phyloP scores from a whole-genome alignment of 164 flowering plant genomes.

The Magnolia changhungtana region DNA sequence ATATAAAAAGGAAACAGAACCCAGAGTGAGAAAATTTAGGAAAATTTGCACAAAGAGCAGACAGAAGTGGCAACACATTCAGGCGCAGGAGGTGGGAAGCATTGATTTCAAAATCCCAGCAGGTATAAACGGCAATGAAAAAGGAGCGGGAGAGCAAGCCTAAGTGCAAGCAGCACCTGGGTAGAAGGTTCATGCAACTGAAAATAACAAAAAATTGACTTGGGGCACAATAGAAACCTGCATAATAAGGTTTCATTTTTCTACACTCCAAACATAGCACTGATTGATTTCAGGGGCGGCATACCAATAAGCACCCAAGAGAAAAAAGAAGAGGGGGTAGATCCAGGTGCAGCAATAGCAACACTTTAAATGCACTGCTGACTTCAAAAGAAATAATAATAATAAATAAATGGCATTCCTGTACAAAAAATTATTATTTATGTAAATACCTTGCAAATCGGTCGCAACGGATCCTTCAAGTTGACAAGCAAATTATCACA shows the following conservation, averaged over 20 bases:
- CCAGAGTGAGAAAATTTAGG: not conserved
- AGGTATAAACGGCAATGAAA: no score
- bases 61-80: no score
- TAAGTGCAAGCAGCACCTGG: not conserved
- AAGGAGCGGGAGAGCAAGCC: not conserved
- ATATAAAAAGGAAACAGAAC: not conserved
- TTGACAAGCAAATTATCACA: constrained; percentile 93
- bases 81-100: not conserved
- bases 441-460: constrained; percentile 75
- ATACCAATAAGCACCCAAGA: not conserved
- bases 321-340: no score
- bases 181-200: not conserved
- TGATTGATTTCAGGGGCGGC: not conserved
- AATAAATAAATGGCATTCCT: not conserved
- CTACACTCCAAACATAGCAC: not conserved
- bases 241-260: not conserved
- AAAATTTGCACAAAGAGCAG: not conserved
- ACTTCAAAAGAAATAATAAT: not conserved
- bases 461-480: constrained; percentile 78
- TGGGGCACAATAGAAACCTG: not conserved
- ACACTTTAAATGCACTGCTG: not conserved
- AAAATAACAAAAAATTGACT: no score
- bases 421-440: not conserved
- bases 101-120: not conserved
- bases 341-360: no score